Percentiles rank a stretch among this genome's conserved stretches.
Conservation (phyloP, 139 green algal species). For the Chlorella sp. region DNA sequence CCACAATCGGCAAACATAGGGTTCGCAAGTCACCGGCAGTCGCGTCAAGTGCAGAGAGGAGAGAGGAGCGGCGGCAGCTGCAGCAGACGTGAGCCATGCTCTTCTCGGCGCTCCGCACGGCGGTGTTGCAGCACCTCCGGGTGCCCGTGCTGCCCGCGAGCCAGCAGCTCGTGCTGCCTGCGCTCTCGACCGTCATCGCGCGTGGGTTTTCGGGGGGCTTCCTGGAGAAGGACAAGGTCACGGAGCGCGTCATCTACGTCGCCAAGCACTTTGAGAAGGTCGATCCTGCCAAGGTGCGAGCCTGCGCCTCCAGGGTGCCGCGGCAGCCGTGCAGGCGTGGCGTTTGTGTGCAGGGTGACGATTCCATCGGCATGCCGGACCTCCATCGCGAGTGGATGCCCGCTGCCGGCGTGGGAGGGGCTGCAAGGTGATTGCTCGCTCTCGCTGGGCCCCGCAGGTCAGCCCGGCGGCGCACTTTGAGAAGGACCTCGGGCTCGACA, state of each 20-base stretch:
- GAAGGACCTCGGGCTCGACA: constrained; percentile 96
- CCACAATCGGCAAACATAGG: too few species aligned
- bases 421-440: too few species aligned
- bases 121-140: constrained; percentile 33
- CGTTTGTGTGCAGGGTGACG: too few species aligned
- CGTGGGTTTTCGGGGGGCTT: constrained; percentile 57
- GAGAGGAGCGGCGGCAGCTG: too few species aligned
- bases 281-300: constrained; percentile 84
- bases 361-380: too few species aligned
- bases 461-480: constrained; percentile 70
- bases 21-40: too few species aligned
- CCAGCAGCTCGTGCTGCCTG: constrained; percentile 11
- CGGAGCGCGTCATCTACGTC: constrained; percentile 83
- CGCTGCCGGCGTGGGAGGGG: too few species aligned
- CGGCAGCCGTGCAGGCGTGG: too few species aligned
- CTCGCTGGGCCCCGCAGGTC: constrained; percentile 54
- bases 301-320: too few species aligned
- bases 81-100: neutral
- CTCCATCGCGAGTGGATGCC: too few species aligned
- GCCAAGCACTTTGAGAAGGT: constrained; percentile 99
- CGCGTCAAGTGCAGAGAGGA: too few species aligned
- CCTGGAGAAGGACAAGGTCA: constrained; percentile 89
- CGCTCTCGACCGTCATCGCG: constrained; percentile 20
- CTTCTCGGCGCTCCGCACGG: constrained; percentile 8
- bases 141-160: constrained; percentile 4